Evolutionary conservation across 495 filamentous ascomycete species (phyloP).

Genomic region (Talaromyces borbonicus): DNA sequence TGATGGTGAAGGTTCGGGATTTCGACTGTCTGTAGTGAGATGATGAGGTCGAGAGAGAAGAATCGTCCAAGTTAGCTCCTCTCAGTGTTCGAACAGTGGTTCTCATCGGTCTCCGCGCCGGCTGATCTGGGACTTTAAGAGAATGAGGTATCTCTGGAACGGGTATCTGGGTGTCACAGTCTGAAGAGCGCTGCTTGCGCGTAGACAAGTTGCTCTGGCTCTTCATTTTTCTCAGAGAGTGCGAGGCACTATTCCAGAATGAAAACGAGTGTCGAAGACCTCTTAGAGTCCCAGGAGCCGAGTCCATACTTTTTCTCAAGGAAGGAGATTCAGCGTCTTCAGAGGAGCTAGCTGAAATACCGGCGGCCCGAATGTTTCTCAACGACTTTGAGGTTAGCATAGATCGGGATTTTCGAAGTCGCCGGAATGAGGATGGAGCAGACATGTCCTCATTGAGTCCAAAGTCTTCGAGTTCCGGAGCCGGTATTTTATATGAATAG

Average conservation of each 20-base stretch:
- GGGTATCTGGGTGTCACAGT: conserved; percentile 15
- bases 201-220: conserved; percentile 38
- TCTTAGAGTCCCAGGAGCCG: conserved; percentile 15
- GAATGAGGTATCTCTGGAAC: conserved; percentile 35
- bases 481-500: conserved; percentile 21
- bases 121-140: conserved; percentile 30
- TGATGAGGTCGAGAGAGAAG: conserved; percentile 30
- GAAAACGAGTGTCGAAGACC: conserved; percentile 50
- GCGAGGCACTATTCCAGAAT: conserved; percentile 39
- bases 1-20: conserved; percentile 50
- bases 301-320: not conserved
- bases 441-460: conserved; percentile 50
- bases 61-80: conserved; percentile 22
- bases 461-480: conserved; percentile 30
- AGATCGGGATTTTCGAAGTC: conserved; percentile 61
- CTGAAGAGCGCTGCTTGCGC: conserved; percentile 37
- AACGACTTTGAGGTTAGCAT: conserved; percentile 47
- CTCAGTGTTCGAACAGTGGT: conserved; percentile 49
- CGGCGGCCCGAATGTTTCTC: conserved; percentile 25
- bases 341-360: conserved; percentile 14
- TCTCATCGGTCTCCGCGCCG: conserved; percentile 44
- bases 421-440: conserved; percentile 64
- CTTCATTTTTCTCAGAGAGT: conserved; percentile 20
- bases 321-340: conserved; percentile 10
- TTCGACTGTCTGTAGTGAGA: too few relatives aligned